These are phyloP conservation scores for Acrasis kona DNA, from an alignment of 78 protist species.

Conservation along the genomic window DNA sequence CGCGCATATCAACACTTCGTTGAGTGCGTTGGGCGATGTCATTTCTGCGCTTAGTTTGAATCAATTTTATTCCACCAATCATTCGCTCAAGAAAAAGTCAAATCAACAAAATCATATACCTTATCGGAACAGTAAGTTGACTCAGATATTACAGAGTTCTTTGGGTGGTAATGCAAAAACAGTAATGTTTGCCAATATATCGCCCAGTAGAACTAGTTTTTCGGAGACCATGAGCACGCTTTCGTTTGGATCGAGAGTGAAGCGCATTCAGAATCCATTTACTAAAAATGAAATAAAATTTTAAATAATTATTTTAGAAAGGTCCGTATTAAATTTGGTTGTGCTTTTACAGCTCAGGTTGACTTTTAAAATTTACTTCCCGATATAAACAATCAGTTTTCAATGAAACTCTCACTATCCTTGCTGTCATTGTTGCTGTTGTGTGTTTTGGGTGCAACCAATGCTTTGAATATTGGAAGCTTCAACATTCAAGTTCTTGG, in stretches of 20 bases:
- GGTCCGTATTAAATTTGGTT: too few species aligned
- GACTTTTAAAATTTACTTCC: too few species aligned
- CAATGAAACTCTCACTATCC: too few species aligned
- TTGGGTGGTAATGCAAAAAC: constrained; percentile 18
- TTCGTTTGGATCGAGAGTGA: constrained; percentile 9
- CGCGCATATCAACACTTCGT: constrained; percentile 29
- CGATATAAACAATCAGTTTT: too few species aligned
- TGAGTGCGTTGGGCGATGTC: constrained; percentile 30
- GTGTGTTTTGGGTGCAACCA: too few species aligned
- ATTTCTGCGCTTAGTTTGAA: constrained; percentile 25
- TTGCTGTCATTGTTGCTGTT: too few species aligned
- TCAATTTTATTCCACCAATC: too few species aligned
- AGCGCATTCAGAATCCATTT: constrained; percentile 4
- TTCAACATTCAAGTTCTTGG: too few species aligned
- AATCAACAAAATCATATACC: too few species aligned
- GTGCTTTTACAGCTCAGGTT: too few species aligned
- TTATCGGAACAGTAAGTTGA: constrained; percentile 7
- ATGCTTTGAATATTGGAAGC: too few species aligned
- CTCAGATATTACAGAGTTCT: neutral
- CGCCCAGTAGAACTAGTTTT: neutral
- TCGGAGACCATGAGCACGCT: constrained; percentile 17
- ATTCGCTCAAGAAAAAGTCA: too few species aligned
- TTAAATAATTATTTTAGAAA: constrained; percentile 4
- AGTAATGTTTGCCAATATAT: constrained; percentile 10
- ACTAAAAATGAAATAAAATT: neutral